These are phyloP conservation scores for Pseudozyma hubeiensis DNA, from an alignment of 1,284 basidiomycete genomes.

Conservation along the genomic window DNA sequence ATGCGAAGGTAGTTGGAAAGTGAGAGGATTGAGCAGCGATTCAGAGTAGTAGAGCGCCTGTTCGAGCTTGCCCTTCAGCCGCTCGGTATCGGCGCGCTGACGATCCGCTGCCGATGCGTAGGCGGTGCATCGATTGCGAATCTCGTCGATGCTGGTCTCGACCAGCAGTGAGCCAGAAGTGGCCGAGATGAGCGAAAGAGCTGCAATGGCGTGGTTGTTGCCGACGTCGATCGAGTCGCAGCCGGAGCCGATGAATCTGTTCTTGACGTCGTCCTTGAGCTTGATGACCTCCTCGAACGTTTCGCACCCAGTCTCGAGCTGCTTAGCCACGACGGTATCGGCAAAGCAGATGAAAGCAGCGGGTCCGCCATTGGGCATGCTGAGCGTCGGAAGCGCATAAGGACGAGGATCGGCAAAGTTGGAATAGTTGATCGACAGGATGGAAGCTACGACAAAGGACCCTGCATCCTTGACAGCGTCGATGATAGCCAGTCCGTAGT, in stretches of 20 bases:
- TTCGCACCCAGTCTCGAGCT: conserved; percentile 38
- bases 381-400: conserved; percentile 52
- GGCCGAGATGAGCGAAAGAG: conserved; percentile 63
- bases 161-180: conserved; percentile 58
- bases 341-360: conserved; percentile 62
- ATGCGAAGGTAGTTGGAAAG: conserved; percentile 83
- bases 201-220: conserved; percentile 20
- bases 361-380: conserved; percentile 57
- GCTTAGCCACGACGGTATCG: conserved; percentile 54
- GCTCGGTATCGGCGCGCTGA: conserved; percentile 63
- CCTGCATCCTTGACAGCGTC: conserved; percentile 33
- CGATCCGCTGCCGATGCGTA: conserved; percentile 28
- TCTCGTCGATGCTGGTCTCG: conserved; percentile 44
- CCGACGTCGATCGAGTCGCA: conserved; percentile 33
- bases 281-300: conserved; percentile 68
- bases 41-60: conserved; percentile 87
- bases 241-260: conserved; percentile 66
- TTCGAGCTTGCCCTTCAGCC: conserved; percentile 85
- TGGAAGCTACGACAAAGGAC: conserved; percentile 38
- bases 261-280: conserved; percentile 62
- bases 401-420: conserved; percentile 57
- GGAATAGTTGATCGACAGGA: conserved; percentile 30
- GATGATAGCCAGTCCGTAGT: conserved; percentile 48
- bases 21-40: conserved; percentile 80
- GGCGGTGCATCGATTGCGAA: conserved; percentile 33